These are phyloP conservation scores for Aspergillus fumigatus DNA, from an alignment of 2,329 filamentous ascomycete genomes.

Conservation along the genomic window DNA sequence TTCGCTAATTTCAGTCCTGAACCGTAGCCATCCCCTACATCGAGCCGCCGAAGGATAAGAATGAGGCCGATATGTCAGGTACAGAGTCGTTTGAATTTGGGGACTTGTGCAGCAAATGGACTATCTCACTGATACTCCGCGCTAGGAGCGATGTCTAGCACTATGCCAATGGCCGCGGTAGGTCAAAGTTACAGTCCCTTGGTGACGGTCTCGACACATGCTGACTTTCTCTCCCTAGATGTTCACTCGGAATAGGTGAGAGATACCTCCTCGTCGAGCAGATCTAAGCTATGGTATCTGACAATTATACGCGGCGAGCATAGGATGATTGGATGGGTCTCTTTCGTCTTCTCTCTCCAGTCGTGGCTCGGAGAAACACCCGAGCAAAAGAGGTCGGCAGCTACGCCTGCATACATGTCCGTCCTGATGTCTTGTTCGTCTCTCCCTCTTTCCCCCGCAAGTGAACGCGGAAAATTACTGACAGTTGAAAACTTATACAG, in stretches of 20 bases:
- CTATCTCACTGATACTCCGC: conserved; percentile 14
- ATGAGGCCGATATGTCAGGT: conserved; percentile 65
- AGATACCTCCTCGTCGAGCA: neutral
- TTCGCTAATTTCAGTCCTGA: conserved; percentile 11
- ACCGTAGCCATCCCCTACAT: conserved; percentile 79
- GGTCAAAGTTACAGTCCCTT: conserved; percentile 26
- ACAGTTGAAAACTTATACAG: conserved; percentile 34
- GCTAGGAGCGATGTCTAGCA: conserved; percentile 62
- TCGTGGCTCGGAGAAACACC: conserved; percentile 46
- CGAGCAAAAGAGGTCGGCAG: conserved; percentile 54
- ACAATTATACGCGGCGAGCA: conserved; percentile 5
- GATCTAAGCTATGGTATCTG: conserved; percentile 10
- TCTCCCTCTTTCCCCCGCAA: neutral
- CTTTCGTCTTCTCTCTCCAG: conserved; percentile 46
- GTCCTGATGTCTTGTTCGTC: conserved; percentile 73
- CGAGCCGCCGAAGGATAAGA: conserved; percentile 64
- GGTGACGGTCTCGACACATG: conserved; percentile 7
- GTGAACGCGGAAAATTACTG: conserved; percentile 7
- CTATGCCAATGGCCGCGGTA: conserved; percentile 87
- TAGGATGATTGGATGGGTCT: conserved; percentile 60
- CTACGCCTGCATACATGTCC: conserved; percentile 69
- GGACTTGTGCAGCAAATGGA: neutral
- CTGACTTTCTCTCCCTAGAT: conserved; percentile 50
- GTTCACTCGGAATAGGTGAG: conserved; percentile 83
- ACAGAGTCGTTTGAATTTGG: conserved; percentile 33